Conservation (phyloP, 2,329 filamentous ascomycete genomes). For the Penicillium olsonii region DNA sequence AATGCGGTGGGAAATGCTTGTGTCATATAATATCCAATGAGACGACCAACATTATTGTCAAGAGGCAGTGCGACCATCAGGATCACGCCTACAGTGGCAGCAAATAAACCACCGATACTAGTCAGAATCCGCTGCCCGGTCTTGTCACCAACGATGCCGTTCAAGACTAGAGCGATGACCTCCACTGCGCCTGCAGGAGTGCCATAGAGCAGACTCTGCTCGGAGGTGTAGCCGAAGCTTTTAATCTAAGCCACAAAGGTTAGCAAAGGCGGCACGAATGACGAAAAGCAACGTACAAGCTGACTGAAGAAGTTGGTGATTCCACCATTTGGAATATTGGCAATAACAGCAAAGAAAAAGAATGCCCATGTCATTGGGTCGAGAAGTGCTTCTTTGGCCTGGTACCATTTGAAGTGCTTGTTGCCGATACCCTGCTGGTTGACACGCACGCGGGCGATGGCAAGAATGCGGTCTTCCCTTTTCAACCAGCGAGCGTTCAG, state of each 20-base stretch:
- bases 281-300: constrained; percentile 38
- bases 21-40: constrained; percentile 68
- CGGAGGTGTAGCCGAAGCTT: constrained; percentile 64
- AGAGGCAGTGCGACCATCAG: constrained; percentile 64
- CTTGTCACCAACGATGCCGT: constrained; percentile 59
- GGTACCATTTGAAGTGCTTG: constrained; percentile 67
- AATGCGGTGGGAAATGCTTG: constrained; percentile 63
- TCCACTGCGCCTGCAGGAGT: constrained; percentile 67
- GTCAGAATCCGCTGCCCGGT: constrained; percentile 60
- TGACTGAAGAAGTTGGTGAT: constrained; percentile 64
- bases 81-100: constrained; percentile 61
- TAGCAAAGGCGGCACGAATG: background rate
- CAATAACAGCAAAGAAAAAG: constrained; percentile 58
- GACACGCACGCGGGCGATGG: constrained; percentile 68
- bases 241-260: constrained; percentile 49
- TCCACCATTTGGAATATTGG: constrained; percentile 61
- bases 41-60: constrained; percentile 57
- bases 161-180: constrained; percentile 58
- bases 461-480: constrained; percentile 66
- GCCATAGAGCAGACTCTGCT: constrained; percentile 63
- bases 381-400: constrained; percentile 60
- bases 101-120: constrained; percentile 53
- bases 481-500: constrained; percentile 64
- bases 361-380: constrained; percentile 64
- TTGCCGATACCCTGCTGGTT: constrained; percentile 77